A percentile compares a stretch with the other conserved stretches of the same genome.
Evolutionary conservation across 352 stramenopile species (phyloP).

Genomic region (Pythium grandisporangium): DNA sequence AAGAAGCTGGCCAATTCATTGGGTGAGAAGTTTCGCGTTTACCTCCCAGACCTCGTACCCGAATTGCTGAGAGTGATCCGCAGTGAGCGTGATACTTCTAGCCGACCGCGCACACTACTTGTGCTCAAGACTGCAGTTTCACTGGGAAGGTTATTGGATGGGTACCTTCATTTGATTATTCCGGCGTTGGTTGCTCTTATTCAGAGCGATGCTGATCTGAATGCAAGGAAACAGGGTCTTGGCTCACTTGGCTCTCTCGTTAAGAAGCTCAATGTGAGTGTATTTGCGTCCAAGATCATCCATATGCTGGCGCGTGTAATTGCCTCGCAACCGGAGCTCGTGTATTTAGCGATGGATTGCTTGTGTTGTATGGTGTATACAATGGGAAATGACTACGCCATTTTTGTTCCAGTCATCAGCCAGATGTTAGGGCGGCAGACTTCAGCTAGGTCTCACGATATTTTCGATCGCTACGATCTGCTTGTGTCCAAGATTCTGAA

Average conservation of each 20-base stretch:
- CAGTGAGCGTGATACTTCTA: constrained; percentile 57
- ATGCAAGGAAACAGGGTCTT: constrained; percentile 71
- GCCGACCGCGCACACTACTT: constrained; percentile 60
- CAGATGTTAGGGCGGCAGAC: constrained; percentile 69
- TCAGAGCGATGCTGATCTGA: constrained; percentile 74
- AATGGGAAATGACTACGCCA: constrained; percentile 84
- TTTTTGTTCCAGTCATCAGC: constrained; percentile 83
- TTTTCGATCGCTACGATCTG: constrained; percentile 84
- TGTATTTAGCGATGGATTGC: constrained; percentile 84
- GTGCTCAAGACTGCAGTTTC: constrained; percentile 76
- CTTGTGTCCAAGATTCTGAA: constrained; percentile 86
- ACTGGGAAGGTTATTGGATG: constrained; percentile 64
- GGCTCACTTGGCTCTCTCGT: constrained; percentile 76
- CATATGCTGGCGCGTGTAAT: constrained; percentile 84
- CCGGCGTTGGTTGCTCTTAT: constrained; percentile 76
- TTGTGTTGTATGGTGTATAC: constrained; percentile 86
- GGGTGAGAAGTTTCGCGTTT: constrained; percentile 82
- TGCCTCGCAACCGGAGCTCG: constrained; percentile 67
- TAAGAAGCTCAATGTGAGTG: constrained; percentile 85
- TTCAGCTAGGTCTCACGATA: constrained; percentile 59
- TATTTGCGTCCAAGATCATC: constrained; percentile 87
- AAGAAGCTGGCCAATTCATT: constrained; percentile 87
- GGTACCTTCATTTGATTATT: constrained; percentile 82
- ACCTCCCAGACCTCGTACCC: constrained; percentile 82
- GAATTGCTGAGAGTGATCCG: constrained; percentile 84